Conservation (phyloP, 2,329 filamentous ascomycete species). For the Tolypocladium ovalisporum region DNA sequence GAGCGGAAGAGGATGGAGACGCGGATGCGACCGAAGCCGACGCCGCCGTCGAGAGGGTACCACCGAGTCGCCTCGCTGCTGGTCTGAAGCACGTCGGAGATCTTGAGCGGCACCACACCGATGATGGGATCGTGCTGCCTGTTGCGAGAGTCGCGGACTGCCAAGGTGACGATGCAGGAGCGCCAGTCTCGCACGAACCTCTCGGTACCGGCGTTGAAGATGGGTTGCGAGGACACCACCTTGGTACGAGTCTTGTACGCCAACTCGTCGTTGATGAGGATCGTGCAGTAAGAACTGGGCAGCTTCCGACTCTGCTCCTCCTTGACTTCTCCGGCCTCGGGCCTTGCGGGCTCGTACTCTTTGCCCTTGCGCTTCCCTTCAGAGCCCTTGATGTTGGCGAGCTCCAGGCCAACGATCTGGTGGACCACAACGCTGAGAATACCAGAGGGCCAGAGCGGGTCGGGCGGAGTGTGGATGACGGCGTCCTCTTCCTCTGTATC, state of each 20-base stretch:
- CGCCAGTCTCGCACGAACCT: constrained; percentile 90
- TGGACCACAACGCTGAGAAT: constrained; percentile 79
- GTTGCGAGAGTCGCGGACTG: constrained; percentile 79
- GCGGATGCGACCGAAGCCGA: constrained; percentile 81
- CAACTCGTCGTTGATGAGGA: constrained; percentile 78
- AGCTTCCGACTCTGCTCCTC: constrained; percentile 72
- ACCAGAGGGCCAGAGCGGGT: constrained; percentile 92
- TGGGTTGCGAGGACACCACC: constrained; percentile 86
- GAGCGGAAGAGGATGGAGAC: constrained; percentile 86
- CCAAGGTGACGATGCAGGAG: constrained; percentile 73
- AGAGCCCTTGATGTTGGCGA: constrained; percentile 84
- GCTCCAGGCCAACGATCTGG: constrained; percentile 88
- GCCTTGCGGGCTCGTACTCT: constrained; percentile 81
- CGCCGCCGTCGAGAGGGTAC: constrained; percentile 93
- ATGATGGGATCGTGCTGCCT: constrained; percentile 91
- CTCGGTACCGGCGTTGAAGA: constrained; percentile 95
- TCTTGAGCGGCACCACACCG: constrained; percentile 78
- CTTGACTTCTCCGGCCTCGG: constrained; percentile 70
- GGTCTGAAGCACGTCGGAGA: constrained; percentile 80
- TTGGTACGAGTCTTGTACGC: constrained; percentile 93
- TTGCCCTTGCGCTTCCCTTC: constrained; percentile 69
- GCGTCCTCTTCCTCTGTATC: constrained; percentile 67
- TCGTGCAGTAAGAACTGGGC: constrained; percentile 89
- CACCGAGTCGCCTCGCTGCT: constrained; percentile 79
- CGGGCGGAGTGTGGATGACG: constrained; percentile 80